Evolutionary conservation across 306 rosid genomes (phyloP).

Genomic region (Quercus suber): DNA sequence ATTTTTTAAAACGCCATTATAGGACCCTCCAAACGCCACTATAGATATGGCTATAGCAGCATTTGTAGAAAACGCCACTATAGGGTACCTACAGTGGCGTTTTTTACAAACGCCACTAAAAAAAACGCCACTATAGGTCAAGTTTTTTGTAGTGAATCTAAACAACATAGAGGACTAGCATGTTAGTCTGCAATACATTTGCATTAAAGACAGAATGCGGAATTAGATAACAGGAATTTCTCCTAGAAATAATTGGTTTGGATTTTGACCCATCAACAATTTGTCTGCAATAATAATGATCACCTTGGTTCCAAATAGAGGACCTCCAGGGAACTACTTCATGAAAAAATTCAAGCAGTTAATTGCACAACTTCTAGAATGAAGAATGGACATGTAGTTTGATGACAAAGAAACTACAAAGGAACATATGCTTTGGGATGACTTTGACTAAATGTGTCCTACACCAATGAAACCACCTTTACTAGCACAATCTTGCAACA

Average conservation of each 20-base stretch:
- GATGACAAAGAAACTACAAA: neutral
- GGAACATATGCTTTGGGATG: neutral
- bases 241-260: neutral
- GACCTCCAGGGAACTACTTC: neutral
- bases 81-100: no score
- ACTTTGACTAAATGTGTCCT: neutral
- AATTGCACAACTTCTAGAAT: neutral
- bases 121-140: no score
- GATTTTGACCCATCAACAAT: neutral
- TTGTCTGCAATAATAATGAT: neutral
- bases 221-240: neutral
- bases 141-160: no score
- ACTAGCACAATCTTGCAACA: neutral
- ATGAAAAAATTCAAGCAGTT: neutral
- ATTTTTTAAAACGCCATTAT: no score
- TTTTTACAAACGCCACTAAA: no score
- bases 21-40: no score
- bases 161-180: neutral
- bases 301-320: neutral
- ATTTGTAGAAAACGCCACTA: no score
- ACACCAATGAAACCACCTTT: neutral
- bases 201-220: neutral
- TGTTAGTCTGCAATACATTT: neutral
- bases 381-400: neutral
- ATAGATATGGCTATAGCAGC: no score